Percentiles rank a stretch among this genome's conserved stretches.
These are phyloP conservation scores for Pulveroboletus sp. DNA, from an alignment of 768 basidiomycete species.

Conservation along the genomic window DNA sequence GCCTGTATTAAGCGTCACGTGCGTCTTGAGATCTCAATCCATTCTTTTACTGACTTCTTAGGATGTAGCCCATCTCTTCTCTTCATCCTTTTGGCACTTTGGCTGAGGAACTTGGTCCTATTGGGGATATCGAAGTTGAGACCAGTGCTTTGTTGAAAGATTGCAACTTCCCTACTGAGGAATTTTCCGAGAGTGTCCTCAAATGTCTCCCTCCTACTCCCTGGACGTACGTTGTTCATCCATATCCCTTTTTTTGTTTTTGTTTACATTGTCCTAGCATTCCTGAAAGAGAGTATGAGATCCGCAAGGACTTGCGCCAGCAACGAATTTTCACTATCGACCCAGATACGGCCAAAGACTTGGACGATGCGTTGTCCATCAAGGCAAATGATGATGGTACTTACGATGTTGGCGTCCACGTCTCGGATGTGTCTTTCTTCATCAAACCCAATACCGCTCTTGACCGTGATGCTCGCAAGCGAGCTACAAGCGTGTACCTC, in stretches of 20 bases:
- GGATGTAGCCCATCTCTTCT: slow-evolving; percentile 78
- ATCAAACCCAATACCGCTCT: slow-evolving; percentile 94
- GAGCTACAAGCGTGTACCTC: slow-evolving; percentile 95
- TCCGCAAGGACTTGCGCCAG: slow-evolving; percentile 81
- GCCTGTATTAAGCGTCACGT: slow-evolving; percentile 99
- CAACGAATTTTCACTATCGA: slow-evolving; percentile 93
- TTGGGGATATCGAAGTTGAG: slow-evolving; percentile 98
- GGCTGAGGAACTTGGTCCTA: slow-evolving; percentile 95
- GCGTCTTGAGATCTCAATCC: slow-evolving; percentile 30
- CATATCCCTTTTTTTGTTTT: not conserved
- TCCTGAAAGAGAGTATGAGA: slow-evolving; percentile 83
- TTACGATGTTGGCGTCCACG: slow-evolving; percentile 89
- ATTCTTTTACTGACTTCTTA: slow-evolving; percentile 12
- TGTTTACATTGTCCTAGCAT: slow-evolving; percentile 44
- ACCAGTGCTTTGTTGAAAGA: slow-evolving; percentile 96
- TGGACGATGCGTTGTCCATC: slow-evolving; percentile 93
- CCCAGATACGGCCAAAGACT: slow-evolving; percentile 80
- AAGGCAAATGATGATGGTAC: slow-evolving; percentile 88
- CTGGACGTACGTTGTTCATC: slow-evolving; percentile 62
- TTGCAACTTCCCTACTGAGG: slow-evolving; percentile 98
- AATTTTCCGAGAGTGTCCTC: slow-evolving; percentile 90
- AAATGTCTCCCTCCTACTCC: slow-evolving; percentile 96
- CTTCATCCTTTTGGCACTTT: slow-evolving; percentile 98
- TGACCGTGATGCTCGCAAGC: slow-evolving; percentile 95
- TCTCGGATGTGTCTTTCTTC: slow-evolving; percentile 95